phyloP scores from a whole-genome alignment of 345 rosid genomes.

The Gossypioides kirkii region DNA sequence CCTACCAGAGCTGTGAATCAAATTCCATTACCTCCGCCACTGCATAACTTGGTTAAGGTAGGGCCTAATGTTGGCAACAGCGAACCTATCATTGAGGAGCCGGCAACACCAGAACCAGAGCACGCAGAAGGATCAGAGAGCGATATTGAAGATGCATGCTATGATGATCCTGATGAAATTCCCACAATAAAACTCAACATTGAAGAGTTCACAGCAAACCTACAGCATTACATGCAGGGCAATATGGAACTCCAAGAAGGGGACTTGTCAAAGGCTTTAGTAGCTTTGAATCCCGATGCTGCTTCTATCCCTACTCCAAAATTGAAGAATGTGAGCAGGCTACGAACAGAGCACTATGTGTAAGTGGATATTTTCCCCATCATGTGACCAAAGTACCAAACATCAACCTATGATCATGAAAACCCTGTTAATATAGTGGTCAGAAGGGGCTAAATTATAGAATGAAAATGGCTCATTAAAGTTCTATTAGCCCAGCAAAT shows the following conservation, averaged over 20 bases:
- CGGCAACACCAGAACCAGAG: conserved; percentile 69
- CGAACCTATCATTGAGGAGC: conserved; percentile 80
- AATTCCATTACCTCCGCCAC: conserved; percentile 39
- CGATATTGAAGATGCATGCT: conserved; percentile 64
- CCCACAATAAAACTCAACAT: conserved; percentile 69
- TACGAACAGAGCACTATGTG: conserved; percentile 96
- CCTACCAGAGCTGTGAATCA: conserved; percentile 35
- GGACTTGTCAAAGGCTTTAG: conserved; percentile 79
- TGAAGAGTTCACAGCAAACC: conserved; percentile 49
- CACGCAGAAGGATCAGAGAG: conserved; percentile 36
- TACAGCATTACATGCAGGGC: conserved; percentile 52
- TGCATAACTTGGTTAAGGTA: conserved; percentile 22
- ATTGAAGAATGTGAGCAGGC: conserved; percentile 71
- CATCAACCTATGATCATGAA: not conserved
- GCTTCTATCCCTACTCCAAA: conserved; percentile 67
- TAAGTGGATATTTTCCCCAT: conserved; percentile 43
- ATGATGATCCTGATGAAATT: conserved; percentile 76
- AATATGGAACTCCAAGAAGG: conserved; percentile 70
- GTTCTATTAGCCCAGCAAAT: conserved; percentile 8
- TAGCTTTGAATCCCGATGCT: conserved; percentile 60
- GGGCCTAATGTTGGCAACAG: conserved; percentile 23
- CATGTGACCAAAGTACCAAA: not conserved
- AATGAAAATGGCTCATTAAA: not conserved
- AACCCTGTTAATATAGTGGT: not conserved
- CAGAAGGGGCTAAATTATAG: conserved; percentile 3